Evolutionary conservation across 176 grass and related monocot genomes (phyloP).

Genomic region (Tuctoria greenei): DNA sequence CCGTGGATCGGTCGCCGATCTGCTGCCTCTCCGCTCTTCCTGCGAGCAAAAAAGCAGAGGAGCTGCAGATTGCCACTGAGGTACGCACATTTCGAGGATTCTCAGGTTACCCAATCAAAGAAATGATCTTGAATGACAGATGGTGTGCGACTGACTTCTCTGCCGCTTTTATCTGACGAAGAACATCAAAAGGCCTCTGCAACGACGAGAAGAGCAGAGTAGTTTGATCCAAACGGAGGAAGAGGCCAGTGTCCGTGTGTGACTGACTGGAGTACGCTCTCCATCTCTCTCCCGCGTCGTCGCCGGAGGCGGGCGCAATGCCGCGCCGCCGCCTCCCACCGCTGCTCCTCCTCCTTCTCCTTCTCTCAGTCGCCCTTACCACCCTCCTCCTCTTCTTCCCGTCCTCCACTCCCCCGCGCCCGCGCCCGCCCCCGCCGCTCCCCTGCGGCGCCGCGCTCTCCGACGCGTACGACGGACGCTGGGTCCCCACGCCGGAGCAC

Average conservation of each 20-base stretch:
- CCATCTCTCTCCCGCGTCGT: slow-evolving; percentile 7
- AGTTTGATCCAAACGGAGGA: not conserved
- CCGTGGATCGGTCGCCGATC: too few species aligned
- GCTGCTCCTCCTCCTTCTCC: slow-evolving; percentile 36
- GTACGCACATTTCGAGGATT: too few species aligned
- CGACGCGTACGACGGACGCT: slow-evolving; percentile 63
- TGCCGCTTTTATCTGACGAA: too few species aligned
- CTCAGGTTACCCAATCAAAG: too few species aligned
- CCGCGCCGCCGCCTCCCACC: slow-evolving; percentile 32
- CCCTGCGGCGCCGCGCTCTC: slow-evolving; percentile 60
- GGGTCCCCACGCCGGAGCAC: slow-evolving; percentile 36
- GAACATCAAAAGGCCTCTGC: too few species aligned
- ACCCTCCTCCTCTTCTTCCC: slow-evolving; percentile 30
- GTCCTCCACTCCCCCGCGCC: not conserved
- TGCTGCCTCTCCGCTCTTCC: too few species aligned
- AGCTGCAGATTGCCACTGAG: too few species aligned
- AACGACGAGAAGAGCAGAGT: not conserved
- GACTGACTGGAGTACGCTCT: not conserved
- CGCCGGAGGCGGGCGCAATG: slow-evolving; percentile 37
- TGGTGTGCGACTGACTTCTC: too few species aligned
- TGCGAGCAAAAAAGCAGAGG: too few species aligned
- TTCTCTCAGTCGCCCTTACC: slow-evolving; percentile 35
- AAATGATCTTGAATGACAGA: too few species aligned
- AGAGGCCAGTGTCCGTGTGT: not conserved
- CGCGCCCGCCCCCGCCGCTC: slow-evolving; percentile 8